phyloP scores from a whole-genome alignment of 2,329 filamentous ascomycete species.

The Plenodomus tracheiphilus region DNA sequence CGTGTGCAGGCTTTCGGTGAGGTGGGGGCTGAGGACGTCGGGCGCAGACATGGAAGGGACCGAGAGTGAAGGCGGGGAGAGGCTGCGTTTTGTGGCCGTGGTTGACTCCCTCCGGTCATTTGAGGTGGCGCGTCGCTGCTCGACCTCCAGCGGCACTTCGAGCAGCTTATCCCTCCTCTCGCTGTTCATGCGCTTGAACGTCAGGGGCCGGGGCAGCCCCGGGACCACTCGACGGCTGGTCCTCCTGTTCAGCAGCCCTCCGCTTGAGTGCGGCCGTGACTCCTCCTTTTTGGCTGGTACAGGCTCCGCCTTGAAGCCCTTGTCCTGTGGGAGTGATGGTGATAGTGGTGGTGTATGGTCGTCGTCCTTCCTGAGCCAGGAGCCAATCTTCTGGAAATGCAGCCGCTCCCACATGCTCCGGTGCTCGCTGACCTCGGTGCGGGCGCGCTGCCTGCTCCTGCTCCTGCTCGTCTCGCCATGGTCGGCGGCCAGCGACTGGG shows the following conservation, averaged over 20 bases:
- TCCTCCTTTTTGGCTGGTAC: conserved; percentile 40
- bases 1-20: conserved; percentile 28
- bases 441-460: conserved; percentile 34
- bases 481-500: conserved; percentile 29
- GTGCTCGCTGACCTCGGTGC: conserved; percentile 39
- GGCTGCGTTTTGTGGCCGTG: conserved; percentile 48
- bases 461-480: conserved; percentile 33
- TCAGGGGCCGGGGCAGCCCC: conserved; percentile 74
- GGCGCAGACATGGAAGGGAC: conserved; percentile 46
- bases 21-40: conserved; percentile 40
- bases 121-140: conserved; percentile 75
- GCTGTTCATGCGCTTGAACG: conserved; percentile 81
- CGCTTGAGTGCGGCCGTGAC: conserved; percentile 39
- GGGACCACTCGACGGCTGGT: conserved; percentile 68
- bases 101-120: conserved; percentile 69
- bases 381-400: conserved; percentile 46
- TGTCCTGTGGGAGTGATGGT: not conserved
- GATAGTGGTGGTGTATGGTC: conserved; percentile 12
- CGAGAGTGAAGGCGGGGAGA: conserved; percentile 44
- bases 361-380: conserved; percentile 46
- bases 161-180: conserved; percentile 75
- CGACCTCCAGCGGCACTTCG: conserved; percentile 63
- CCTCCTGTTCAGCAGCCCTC: conserved; percentile 32
- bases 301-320: no score
- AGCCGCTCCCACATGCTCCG: conserved; percentile 44